Conservation (phyloP, 1,284 basidiomycete genomes). For the Marasmius sp. region DNA sequence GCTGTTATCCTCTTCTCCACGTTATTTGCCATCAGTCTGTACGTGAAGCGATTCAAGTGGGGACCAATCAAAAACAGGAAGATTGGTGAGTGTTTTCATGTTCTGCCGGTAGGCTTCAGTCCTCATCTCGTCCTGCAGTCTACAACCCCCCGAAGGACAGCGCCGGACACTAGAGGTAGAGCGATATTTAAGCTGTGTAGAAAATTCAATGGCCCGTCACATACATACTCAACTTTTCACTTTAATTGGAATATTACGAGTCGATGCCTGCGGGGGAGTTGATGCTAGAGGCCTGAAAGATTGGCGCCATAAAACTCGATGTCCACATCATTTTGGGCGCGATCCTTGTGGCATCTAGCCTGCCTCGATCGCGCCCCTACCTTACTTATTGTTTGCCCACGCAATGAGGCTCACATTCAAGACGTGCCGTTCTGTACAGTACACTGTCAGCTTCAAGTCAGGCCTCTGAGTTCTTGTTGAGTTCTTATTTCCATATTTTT, state of each 20-base stretch:
- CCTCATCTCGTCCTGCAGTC: conserved; percentile 27
- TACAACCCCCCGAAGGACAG: conserved; percentile 49
- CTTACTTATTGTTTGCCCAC: no score
- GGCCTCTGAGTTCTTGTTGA: no score
- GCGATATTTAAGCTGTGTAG: conserved; percentile 8
- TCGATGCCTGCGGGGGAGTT: no score
- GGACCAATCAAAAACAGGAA: conserved; percentile 89
- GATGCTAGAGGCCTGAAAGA: no score
- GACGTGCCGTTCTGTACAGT: no score
- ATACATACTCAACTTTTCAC: background rate
- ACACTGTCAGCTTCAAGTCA: no score
- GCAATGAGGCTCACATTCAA: no score
- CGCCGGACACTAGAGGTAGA: conserved; percentile 36
- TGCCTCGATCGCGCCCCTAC: no score
- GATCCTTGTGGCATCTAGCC: no score
- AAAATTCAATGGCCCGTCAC: background rate
- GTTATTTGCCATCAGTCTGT: conserved; percentile 80
- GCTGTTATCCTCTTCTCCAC: conserved; percentile 89
- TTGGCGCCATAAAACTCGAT: no score
- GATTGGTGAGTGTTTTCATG: conserved; percentile 60
- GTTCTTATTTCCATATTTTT: no score
- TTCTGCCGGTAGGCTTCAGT: background rate
- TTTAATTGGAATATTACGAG: background rate
- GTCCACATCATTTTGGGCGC: no score
- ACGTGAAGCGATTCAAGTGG: conserved; percentile 97